Evolutionary conservation across 495 filamentous ascomycete species (phyloP), one percentile per base, ranked within the genome.

Genomic region (Xylaria acuta): DNA sequence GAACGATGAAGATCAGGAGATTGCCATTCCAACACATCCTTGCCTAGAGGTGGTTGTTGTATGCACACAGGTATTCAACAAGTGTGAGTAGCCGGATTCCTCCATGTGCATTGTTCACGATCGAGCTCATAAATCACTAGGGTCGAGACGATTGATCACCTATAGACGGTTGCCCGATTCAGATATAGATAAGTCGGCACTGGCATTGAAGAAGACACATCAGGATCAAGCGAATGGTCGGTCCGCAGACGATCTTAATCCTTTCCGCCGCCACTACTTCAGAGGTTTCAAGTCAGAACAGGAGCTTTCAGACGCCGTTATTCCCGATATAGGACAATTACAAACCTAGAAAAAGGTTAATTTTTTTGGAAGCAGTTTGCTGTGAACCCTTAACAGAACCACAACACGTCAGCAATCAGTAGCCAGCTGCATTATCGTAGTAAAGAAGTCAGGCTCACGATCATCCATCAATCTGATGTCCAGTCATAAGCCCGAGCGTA

Each of bases 141-240:
- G 94, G 95, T 93, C 94, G 47, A 89, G 95, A 64, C 87, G 92
- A 63, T 84, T 98, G 32, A 91, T 98, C 60, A 97, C 93, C 0
- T 98, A 98, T 78, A 85, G 89, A 18, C 88, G 94, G 64, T 83
- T 92, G 34, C 87, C 90, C 4, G 90, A 92, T 71, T 82, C 84
- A 5, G 83, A 92, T 51, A 80, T 92, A 25, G 80, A 84, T 56
- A 69, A 74, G 45, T 73, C 76, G 79, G 84, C 75, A 75, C 81
- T 80, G 74, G 74, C 79, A 79, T 72, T 79, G 73, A 75, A 56
- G 27, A 69, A 67, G 75, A 79, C 64, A 80, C 81, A 72, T 75
- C 77, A 69, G 84, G 86, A 74, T 71, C 76, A 64, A 79, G 76
- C 69, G 79, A 85, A 62, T 47, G 84, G 82, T 63, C 78, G 78